phyloP scores from a whole-genome alignment of 371 early-diverging fungal species.

The Ecytonucleospora hepatopenaei region DNA sequence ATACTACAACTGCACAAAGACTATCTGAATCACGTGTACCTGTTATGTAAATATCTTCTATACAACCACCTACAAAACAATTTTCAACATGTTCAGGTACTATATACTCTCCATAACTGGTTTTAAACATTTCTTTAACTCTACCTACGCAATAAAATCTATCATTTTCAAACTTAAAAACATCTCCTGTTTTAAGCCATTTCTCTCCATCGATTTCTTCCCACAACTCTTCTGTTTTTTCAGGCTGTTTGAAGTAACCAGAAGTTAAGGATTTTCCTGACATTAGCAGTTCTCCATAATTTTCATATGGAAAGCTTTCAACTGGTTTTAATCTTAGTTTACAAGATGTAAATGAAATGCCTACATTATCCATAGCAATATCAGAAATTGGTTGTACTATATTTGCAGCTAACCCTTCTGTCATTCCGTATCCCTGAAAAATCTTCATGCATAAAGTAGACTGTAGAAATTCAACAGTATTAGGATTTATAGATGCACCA shows the following conservation, averaged over 20 bases:
- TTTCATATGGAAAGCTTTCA: conserved; percentile 44
- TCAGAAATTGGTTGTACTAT: conserved; percentile 48
- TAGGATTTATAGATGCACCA: conserved; percentile 74
- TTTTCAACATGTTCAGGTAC: conserved; percentile 89
- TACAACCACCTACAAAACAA: conserved; percentile 30
- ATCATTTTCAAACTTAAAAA: conserved; percentile 69
- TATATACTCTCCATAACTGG: conserved; percentile 84
- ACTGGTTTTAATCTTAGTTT: conserved; percentile 68
- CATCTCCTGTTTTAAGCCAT: conserved; percentile 80
- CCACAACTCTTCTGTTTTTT: conserved; percentile 66
- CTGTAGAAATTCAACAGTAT: conserved; percentile 72
- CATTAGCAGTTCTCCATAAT: conserved; percentile 76
- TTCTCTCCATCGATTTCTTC: conserved; percentile 62
- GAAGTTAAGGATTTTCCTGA: conserved; percentile 68
- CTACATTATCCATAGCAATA: conserved; percentile 65
- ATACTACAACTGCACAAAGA: conserved; percentile 53
- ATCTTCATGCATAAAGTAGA: conserved; percentile 68
- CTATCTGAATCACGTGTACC: conserved; percentile 39
- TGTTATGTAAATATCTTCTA: conserved; percentile 56
- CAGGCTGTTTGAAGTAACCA: conserved; percentile 64
- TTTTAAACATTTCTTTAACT: conserved; percentile 90
- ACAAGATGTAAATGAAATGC: conserved; percentile 67
- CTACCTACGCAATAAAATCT: conserved; percentile 72
- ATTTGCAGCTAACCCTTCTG: conserved; percentile 69
- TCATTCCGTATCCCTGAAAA: conserved; percentile 81